A percentile compares a stretch with the other conserved stretches of the same genome.
These are phyloP conservation scores for Metschnikowia arizonensis DNA, from an alignment of 805 yeast genomes.

Conservation along the genomic window DNA sequence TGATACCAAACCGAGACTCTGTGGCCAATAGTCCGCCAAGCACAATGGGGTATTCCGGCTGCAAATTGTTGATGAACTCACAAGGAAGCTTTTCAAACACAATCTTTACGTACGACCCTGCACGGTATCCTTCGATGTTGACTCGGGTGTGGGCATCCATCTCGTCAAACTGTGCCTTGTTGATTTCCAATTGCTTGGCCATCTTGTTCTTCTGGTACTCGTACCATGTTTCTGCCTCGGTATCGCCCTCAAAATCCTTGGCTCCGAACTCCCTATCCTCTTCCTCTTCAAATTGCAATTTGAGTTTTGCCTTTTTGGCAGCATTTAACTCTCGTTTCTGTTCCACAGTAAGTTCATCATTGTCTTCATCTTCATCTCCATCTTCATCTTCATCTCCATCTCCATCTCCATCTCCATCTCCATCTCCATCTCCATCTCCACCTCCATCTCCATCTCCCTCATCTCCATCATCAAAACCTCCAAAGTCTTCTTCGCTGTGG, in stretches of 20 bases:
- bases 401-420: constrained; percentile 32
- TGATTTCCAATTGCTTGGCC: constrained; percentile 93
- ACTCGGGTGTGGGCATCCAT: constrained; percentile 75
- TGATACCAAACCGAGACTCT: constrained; percentile 87
- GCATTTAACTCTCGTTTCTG: constrained; percentile 80
- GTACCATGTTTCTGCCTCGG: constrained; percentile 93
- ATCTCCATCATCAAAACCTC: constrained; percentile 52
- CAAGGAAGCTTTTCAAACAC: constrained; percentile 82
- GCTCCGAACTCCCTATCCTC: constrained; percentile 62
- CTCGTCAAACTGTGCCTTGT: constrained; percentile 68
- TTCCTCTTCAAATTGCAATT: constrained; percentile 85
- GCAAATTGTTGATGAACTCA: constrained; percentile 83
- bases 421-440: constrained; percentile 29
- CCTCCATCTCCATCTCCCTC: constrained; percentile 42
- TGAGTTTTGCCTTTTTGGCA: constrained; percentile 80
- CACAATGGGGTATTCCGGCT: constrained; percentile 79
- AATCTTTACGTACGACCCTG: constrained; percentile 90
- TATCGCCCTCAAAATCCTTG: constrained; percentile 68
- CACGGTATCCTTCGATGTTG: constrained; percentile 84
- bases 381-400: neutral
- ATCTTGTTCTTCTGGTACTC: constrained; percentile 95
- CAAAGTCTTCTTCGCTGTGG: constrained; percentile 40
- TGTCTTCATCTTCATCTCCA: constrained; percentile 14
- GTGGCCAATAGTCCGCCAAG: constrained; percentile 89
- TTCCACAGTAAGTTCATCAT: constrained; percentile 51